These are phyloP conservation scores for Mucor circinelloides DNA, from an alignment of 371 early-diverging fungal species.

Conservation along the genomic window DNA sequence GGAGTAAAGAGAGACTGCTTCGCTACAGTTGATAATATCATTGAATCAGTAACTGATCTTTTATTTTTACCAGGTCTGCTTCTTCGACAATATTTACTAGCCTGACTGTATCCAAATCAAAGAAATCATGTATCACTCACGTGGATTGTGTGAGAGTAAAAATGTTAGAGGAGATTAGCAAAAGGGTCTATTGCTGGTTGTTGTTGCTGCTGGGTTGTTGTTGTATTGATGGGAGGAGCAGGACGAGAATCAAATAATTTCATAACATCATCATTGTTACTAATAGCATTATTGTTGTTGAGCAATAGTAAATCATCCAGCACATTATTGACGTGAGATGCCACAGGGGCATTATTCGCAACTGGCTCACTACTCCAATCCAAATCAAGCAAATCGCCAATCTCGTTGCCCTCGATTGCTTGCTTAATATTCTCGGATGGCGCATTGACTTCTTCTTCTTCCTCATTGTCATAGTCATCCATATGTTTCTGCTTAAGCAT, in stretches of 20 bases:
- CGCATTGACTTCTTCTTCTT: constrained; percentile 58
- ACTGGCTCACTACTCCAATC: constrained; percentile 47
- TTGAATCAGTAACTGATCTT: no score
- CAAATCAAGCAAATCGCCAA: constrained; percentile 56
- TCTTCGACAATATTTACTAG: no score
- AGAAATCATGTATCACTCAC: not conserved
- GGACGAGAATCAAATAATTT: constrained; percentile 28
- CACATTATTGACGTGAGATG: constrained; percentile 24
- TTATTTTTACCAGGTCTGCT: no score
- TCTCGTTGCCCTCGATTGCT: constrained; percentile 58
- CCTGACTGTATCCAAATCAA: not conserved
- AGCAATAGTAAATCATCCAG: constrained; percentile 35
- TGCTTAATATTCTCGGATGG: constrained; percentile 45
- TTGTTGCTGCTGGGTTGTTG: constrained; percentile 14
- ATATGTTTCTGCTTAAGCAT: not conserved
- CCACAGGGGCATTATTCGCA: constrained; percentile 5
- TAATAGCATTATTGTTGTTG: not conserved
- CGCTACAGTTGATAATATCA: no score
- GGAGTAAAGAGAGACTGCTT: no score
- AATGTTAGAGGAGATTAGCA: constrained; percentile 29
- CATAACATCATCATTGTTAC: constrained; percentile 32
- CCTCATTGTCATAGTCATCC: constrained; percentile 7
- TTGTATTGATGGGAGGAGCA: not conserved
- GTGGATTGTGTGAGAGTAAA: not conserved
- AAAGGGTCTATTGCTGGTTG: constrained; percentile 31